These are phyloP conservation scores for Plasmodium gaboni DNA, from an alignment of 169 alveolate species.

Conservation along the genomic window DNA sequence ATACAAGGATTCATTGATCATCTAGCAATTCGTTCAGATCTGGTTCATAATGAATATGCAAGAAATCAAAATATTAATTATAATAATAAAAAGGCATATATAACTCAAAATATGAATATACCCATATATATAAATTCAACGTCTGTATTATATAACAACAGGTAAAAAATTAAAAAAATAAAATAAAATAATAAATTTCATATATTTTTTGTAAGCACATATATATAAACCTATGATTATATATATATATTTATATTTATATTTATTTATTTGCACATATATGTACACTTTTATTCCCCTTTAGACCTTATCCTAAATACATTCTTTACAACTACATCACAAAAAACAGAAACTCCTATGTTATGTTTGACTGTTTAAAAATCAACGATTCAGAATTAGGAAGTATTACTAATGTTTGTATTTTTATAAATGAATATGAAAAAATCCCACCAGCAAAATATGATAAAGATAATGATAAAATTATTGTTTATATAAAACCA, in stretches of 20 bases:
- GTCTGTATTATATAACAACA: slow-evolving; percentile 54
- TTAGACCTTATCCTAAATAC: slow-evolving; percentile 72
- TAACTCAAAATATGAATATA: slow-evolving; percentile 62
- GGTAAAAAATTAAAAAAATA: slow-evolving; percentile 6
- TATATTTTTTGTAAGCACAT: not conserved
- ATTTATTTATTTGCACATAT: not conserved
- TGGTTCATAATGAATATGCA: slow-evolving; percentile 58
- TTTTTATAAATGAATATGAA: slow-evolving; percentile 63
- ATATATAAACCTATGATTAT: not conserved
- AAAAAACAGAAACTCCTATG: slow-evolving; percentile 68
- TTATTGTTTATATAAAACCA: slow-evolving; percentile 54
- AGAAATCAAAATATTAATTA: slow-evolving; percentile 43
- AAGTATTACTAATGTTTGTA: slow-evolving; percentile 61
- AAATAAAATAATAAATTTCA: not conserved
- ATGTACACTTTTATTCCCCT: no score
- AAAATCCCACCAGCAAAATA: slow-evolving; percentile 70
- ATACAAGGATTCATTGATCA: slow-evolving; percentile 75
- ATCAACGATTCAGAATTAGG: slow-evolving; percentile 69
- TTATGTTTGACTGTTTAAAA: slow-evolving; percentile 65
- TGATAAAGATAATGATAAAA: slow-evolving; percentile 49
- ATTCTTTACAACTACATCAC: slow-evolving; percentile 58
- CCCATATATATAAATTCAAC: slow-evolving; percentile 67
- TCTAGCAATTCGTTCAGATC: slow-evolving; percentile 71
- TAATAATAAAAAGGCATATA: slow-evolving; percentile 59
- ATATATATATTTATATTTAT: not conserved